Conservation (phyloP, 345 rosid species). For the Gossypium stocksii region DNA sequence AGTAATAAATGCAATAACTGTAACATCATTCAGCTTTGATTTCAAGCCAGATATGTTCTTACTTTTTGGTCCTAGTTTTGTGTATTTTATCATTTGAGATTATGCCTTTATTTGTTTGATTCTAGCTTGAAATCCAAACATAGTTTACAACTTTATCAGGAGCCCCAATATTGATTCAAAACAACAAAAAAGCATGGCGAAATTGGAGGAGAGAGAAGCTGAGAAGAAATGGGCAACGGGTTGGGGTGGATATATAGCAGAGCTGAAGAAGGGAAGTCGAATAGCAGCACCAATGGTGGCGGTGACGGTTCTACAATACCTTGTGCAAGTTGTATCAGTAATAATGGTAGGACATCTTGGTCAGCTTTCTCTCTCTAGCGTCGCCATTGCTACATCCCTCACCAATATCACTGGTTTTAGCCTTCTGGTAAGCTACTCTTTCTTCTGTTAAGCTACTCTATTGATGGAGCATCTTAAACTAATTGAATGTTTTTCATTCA, state of each 20-base stretch:
- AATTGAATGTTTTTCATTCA: not conserved
- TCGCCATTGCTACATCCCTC: not conserved
- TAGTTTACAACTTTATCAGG: not conserved
- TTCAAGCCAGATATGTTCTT: not conserved
- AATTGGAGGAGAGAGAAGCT: not conserved
- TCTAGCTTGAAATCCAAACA: not conserved
- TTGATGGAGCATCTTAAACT: not conserved
- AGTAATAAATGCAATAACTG: not conserved
- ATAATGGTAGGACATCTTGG: slow-evolving; percentile 11
- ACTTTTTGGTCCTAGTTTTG: not conserved
- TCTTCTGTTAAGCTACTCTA: not conserved
- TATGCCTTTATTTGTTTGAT: no score
- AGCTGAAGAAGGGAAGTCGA: not conserved
- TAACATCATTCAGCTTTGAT: not conserved
- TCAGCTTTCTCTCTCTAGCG: not conserved
- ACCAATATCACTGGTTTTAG: slow-evolving; percentile 12
- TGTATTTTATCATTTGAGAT: not conserved
- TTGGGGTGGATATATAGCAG: not conserved
- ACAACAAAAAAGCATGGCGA: not conserved
- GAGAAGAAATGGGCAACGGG: not conserved
- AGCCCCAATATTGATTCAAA: not conserved
- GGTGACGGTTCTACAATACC: not conserved
- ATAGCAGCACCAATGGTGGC: slow-evolving; percentile 8
- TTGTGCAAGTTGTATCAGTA: not conserved
- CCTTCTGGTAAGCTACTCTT: not conserved